phyloP scores from a whole-genome alignment of 2,329 filamentous ascomycete genomes.

The Venturia asperata region DNA sequence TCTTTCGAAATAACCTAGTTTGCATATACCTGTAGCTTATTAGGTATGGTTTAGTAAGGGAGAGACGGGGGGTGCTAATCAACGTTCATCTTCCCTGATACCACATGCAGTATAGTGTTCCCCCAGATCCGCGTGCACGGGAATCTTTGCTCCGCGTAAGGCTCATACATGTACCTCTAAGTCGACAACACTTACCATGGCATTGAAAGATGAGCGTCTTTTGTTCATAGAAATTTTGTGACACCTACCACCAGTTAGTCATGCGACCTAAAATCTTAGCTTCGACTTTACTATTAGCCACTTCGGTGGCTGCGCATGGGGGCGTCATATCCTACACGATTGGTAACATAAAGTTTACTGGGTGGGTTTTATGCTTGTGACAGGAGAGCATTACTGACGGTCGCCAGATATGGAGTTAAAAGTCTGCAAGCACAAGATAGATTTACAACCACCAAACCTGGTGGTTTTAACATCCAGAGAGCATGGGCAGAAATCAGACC shows the following conservation, averaged over 20 bases:
- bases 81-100: too few relatives aligned
- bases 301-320: slow-evolving; percentile 17
- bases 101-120: too few relatives aligned
- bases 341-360: slow-evolving; percentile 10
- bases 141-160: neutral
- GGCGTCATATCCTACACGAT: slow-evolving; percentile 17
- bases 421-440: neutral
- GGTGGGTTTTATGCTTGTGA: neutral
- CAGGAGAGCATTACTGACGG: neutral
- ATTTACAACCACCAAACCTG: slow-evolving; percentile 3
- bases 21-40: too few relatives aligned
- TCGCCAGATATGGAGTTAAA: slow-evolving; percentile 4
- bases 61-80: too few relatives aligned
- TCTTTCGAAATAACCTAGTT: too few relatives aligned
- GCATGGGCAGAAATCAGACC: slow-evolving; percentile 17
- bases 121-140: neutral
- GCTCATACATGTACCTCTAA: too few relatives aligned
- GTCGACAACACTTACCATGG: too few relatives aligned
- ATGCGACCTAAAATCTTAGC: neutral
- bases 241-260: neutral
- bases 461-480: slow-evolving; percentile 9
- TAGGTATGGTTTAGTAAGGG: too few relatives aligned
- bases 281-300: neutral
- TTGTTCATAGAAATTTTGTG: neutral
- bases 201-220: too few relatives aligned